Percentiles rank a stretch among this genome's conserved stretches.
Evolutionary conservation across 192 early-diverging fungal species (phyloP).

Genomic region (Tieghemiomyces parasiticus): DNA sequence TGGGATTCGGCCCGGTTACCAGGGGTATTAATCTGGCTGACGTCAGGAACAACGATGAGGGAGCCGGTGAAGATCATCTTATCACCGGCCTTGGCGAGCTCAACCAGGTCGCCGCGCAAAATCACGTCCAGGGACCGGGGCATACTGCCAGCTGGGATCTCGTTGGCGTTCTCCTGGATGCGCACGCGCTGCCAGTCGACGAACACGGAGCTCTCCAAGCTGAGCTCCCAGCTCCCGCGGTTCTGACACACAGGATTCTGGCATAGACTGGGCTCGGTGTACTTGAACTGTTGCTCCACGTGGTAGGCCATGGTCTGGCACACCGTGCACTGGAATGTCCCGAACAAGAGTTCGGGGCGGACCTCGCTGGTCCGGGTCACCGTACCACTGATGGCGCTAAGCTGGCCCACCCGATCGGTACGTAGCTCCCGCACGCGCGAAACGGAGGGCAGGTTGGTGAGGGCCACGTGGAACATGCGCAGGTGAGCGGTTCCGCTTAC

Average conservation of each 20-base stretch:
- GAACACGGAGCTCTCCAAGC: conserved; percentile 74
- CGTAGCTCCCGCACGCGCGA: conserved; percentile 70
- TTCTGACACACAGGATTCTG: conserved; percentile 70
- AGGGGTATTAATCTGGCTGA: conserved; percentile 62
- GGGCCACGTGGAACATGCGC: conserved; percentile 61
- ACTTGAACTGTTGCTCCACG: conserved; percentile 93
- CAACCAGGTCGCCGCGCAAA: conserved; percentile 82
- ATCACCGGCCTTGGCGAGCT: conserved; percentile 92
- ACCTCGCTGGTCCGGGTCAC: conserved; percentile 96
- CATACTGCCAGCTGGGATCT: conserved; percentile 96
- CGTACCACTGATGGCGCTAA: conserved; percentile 74
- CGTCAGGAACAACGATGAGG: conserved; percentile 85
- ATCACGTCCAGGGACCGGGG: conserved; percentile 92
- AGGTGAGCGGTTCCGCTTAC: conserved; percentile 26
- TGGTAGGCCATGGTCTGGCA: conserved; percentile 64
- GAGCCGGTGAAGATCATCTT: conserved; percentile 76
- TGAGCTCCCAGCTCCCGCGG: conserved; percentile 58
- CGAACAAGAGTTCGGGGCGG: conserved; percentile 82
- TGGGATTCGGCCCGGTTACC: conserved; percentile 41
- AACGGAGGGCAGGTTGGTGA: conserved; percentile 42
- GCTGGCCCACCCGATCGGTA: conserved; percentile 65
- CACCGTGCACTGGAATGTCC: conserved; percentile 78
- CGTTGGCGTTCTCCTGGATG: conserved; percentile 87
- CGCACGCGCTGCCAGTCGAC: conserved; percentile 96
- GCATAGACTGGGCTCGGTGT: conserved; percentile 86